Evolutionary conservation across 2,329 filamentous ascomycete genomes (phyloP).

Genomic region (Trichothecium sympodiale): DNA sequence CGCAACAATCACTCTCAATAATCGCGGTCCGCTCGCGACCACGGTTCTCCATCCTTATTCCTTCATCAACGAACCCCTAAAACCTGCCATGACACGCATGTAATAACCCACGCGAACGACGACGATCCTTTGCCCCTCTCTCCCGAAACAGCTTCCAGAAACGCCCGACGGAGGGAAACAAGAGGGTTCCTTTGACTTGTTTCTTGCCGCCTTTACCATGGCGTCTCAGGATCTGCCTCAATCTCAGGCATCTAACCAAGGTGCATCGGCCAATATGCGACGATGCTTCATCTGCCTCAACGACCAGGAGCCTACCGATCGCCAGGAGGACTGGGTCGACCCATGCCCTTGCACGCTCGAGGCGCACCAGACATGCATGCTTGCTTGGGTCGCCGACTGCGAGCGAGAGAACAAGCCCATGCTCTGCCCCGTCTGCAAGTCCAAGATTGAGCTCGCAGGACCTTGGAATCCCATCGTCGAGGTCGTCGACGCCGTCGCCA

Average conservation of each 20-base stretch:
- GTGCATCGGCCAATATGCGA: slow-evolving; percentile 10
- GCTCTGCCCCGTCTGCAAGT: slow-evolving; percentile 82
- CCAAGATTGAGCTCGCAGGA: slow-evolving; percentile 63
- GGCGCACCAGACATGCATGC: slow-evolving; percentile 79
- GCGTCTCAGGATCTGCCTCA: slow-evolving; percentile 1
- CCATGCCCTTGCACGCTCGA: slow-evolving; percentile 86
- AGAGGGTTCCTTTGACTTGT: too few species aligned
- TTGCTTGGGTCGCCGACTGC: slow-evolving; percentile 89
- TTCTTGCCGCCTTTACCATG: slow-evolving; percentile 2
- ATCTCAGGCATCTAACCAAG: too few species aligned
- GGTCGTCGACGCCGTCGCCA: slow-evolving; percentile 47
- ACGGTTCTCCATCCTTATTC: too few species aligned
- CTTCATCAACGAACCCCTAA: too few species aligned
- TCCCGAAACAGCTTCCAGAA: too few species aligned
- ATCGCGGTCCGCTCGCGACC: too few species aligned
- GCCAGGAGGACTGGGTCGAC: slow-evolving; percentile 59
- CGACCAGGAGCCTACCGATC: slow-evolving; percentile 37
- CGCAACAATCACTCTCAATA: too few species aligned
- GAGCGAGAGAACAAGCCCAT: slow-evolving; percentile 59
- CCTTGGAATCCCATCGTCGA: slow-evolving; percentile 65
- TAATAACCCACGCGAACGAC: too few species aligned
- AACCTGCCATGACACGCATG: too few species aligned
- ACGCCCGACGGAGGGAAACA: too few species aligned
- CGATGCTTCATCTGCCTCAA: slow-evolving; percentile 55
- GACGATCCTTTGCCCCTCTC: too few species aligned